Evolutionary conservation across 768 basidiomycete species (phyloP), one percentile per base, ranked within the genome.

Genomic region (Tulasnella sp.): DNA sequence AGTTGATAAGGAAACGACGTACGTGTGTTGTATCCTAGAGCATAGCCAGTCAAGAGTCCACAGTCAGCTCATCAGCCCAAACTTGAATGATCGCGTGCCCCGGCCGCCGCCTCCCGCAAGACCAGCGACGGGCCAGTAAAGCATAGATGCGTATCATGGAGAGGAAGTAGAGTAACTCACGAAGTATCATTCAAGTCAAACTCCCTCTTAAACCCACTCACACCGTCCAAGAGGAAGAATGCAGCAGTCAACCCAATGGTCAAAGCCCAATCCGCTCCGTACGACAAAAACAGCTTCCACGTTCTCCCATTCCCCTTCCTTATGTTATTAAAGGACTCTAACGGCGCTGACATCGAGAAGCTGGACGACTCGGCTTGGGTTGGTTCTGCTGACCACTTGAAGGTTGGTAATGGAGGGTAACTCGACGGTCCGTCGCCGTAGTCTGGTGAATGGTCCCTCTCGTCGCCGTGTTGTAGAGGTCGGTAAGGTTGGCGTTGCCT

Each of bases 171-270:
- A 34, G 58, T 25, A 64, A 39, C 91, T 79, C 80, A 93, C 90
- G 93, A 88, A n/a, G 88, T 89, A 83, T 97, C 94, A 52, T 86
- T 83, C 36, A 95, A 83, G 1, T 92, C 93, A 82, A 97, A 97
- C 67, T 88, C 86, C 76, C 95, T 85, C 81, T 89, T 86, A 83
- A 89, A 96, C 8, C 93, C 93, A 72, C 89, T 84, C 11, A 94
- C 84, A 22, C 83, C 82, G 80, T 93, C 86, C 25, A 94, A 83
- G 12, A 87, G 85, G 81, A 89, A 89, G 83, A 93, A 92, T 5
- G 74, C 74, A n/a, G 54, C 74, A 22, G 74, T 67, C 36, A 75
- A 22, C 36, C 52, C 74, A 34, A 75, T 68, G 12, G 74, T 75
- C 2, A 75, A 19, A 14, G 31, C 67, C 74, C 74, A 73, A n/a